Evolutionary conservation across 148 eudicot genomes (phyloP).

Genomic region (Silene latifolia): DNA sequence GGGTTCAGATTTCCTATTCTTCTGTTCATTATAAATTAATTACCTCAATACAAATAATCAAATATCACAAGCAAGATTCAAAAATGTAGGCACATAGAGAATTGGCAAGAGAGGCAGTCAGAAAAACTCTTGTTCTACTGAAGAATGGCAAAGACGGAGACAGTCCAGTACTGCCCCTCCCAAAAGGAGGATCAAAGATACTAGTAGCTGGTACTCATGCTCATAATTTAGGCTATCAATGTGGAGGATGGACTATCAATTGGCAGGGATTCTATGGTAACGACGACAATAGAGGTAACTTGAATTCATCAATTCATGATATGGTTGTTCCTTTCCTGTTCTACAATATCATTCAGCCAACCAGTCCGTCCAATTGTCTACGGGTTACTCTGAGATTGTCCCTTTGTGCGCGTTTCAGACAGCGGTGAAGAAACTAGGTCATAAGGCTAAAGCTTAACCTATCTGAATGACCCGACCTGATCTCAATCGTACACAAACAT

Average conservation of each 20-base stretch:
- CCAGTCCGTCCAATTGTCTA: too few species aligned
- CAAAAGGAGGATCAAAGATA: conserved; percentile 26
- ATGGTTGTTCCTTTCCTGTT: background rate
- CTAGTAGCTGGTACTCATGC: conserved; percentile 39
- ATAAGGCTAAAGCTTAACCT: too few species aligned
- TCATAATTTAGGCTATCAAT: conserved; percentile 35
- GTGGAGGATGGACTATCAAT: conserved; percentile 36
- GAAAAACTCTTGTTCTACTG: conserved; percentile 34
- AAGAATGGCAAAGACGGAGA: conserved; percentile 38
- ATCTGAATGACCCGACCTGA: too few species aligned
- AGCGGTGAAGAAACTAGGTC: too few species aligned
- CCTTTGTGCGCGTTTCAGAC: too few species aligned
- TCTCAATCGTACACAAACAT: too few species aligned
- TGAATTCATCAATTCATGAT: background rate
- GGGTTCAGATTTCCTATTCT: background rate
- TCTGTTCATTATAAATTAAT: too few species aligned
- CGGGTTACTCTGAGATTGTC: too few species aligned
- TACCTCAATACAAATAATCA: too few species aligned
- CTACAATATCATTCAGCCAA: too few species aligned
- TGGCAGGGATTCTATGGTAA: conserved; percentile 34
- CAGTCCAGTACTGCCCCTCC: conserved; percentile 25
- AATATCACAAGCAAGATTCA: too few species aligned
- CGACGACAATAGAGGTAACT: conserved; percentile 22
- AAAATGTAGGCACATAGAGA: conserved; percentile 29
- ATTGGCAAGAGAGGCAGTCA: conserved; percentile 36